Evolutionary conservation across 345 rosid genomes (phyloP), one percentile per base, ranked within the genome.

Genomic region (Ceriops zippeliana): DNA sequence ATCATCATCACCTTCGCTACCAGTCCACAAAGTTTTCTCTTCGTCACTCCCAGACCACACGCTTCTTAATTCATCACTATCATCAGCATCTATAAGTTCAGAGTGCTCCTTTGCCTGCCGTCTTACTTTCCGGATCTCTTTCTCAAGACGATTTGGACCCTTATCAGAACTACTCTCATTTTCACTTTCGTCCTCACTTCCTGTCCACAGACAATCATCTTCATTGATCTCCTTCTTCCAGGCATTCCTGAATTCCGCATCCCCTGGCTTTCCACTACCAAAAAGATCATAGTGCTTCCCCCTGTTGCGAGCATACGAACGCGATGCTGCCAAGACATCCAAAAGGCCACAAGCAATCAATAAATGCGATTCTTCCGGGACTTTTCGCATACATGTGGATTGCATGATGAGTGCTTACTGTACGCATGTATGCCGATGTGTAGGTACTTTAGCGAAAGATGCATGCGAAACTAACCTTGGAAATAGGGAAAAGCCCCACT

Each of bases 11-110:
- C 87, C 89, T 82, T 93, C 97, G 27, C 87, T 86, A 10, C 98
- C 97, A 0, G 96, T 93, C 96, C 97, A 93, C 52, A 93, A 73
- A 20, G 90, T 86, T 87, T 88, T 93, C 77, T 93, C 97, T 61
- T 93, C 97, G 4, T 91, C 99, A 53, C 97, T 91, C 52, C 85
- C 97, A 26, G 96, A 91, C 93, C 95, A 93, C 47, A 93, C 89
- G 24, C 97, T 88, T 70, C 80, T 59, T 61, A 93, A 76, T 70
- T 93, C 96, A 75, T 89, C 98, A 64, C 97, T 91, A 64, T 93
- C 98, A 73, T 89, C 93, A 0, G 86, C 96, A 79, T 93, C 89
- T 26, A 93, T 88, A 54, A 53, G 75, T 67, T 86, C 84, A 0
- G 93, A 88, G 67, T 77, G 85, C 69, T 86, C 90, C 77, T 91